phyloP scores from a whole-genome alignment of 2,329 filamentous ascomycete species.

The Hypoxylon sp. region DNA sequence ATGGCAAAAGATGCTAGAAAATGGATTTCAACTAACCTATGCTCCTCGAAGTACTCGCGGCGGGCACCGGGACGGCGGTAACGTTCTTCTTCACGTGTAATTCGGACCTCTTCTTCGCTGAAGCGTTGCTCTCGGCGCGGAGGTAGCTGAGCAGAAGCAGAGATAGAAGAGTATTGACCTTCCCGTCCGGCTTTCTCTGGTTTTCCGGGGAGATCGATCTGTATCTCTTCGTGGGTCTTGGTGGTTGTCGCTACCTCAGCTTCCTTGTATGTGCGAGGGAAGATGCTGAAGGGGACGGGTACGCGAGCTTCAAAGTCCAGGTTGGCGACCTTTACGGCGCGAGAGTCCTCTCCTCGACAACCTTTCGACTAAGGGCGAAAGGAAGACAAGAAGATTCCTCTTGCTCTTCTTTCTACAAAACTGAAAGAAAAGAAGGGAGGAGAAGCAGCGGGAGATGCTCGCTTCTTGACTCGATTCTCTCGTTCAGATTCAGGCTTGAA shows the following conservation, averaged over 20 bases:
- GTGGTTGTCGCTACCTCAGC: conserved; percentile 66
- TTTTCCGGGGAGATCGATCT: conserved; percentile 77
- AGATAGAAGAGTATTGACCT: conserved; percentile 87
- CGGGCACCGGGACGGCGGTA: conserved; percentile 77
- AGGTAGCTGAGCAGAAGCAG: conserved; percentile 71
- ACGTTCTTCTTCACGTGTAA: conserved; percentile 82
- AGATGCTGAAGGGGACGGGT: conserved; percentile 99
- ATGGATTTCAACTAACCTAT: conserved; percentile 61
- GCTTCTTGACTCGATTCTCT: conserved; percentile 55
- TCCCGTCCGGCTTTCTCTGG: conserved; percentile 93
- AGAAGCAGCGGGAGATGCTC: conserved; percentile 52
- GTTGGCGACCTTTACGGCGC: conserved; percentile 81
- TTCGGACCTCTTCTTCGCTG: conserved; percentile 86
- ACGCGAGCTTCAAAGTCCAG: conserved; percentile 99
- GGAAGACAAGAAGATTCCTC: conserved; percentile 75
- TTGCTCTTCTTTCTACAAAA: conserved; percentile 69
- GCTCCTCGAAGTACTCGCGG: conserved; percentile 67
- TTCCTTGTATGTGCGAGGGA: conserved; percentile 95
- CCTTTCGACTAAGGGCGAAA: conserved; percentile 65
- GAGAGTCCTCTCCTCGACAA: conserved; percentile 61
- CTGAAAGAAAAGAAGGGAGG: conserved; percentile 57
- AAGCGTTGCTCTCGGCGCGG: conserved; percentile 73
- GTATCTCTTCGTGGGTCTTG: conserved; percentile 87
- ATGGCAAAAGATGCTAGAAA: conserved; percentile 12
- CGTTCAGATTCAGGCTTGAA: conserved; percentile 51